These are phyloP conservation scores for Ensete ventricosum DNA, from an alignment of 176 grass and related monocot species.

Conservation along the genomic window DNA sequence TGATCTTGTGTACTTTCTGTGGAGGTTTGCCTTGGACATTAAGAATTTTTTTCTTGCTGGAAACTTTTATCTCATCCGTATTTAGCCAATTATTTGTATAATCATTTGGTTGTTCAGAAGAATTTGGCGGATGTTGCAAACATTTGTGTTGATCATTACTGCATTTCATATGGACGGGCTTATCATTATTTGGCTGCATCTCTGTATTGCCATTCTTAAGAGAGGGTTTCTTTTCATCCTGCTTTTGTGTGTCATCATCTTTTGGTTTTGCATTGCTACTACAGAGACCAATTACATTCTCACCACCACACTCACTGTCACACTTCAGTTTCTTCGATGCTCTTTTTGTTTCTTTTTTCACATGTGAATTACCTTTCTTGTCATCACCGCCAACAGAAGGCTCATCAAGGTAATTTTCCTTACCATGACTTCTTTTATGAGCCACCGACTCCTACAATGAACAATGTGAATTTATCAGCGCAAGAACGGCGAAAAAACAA, in stretches of 20 bases:
- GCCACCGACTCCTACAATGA: slow-evolving; percentile 14
- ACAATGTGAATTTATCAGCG: not conserved
- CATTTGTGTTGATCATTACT: not conserved
- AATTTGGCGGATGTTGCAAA: too few relatives aligned
- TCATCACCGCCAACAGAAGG: slow-evolving; percentile 5
- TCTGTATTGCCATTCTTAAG: too few relatives aligned
- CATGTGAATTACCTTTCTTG: not conserved
- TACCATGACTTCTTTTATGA: slow-evolving; percentile 21
- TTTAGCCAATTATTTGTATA: too few relatives aligned
- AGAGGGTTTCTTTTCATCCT: too few relatives aligned
- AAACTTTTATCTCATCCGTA: not conserved
- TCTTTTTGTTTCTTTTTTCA: not conserved
- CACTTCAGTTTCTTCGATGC: not conserved
- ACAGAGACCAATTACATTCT: not conserved
- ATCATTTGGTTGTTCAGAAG: too few relatives aligned
- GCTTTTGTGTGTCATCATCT: too few relatives aligned
- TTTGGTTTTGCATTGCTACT: not conserved
- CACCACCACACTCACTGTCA: not conserved
- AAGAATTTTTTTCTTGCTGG: not conserved
- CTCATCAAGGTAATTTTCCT: slow-evolving; percentile 21
- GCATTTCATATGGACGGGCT: not conserved
- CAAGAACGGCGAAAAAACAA: not conserved
- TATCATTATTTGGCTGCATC: not conserved
- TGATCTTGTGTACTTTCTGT: too few relatives aligned
- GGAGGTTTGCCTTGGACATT: not conserved